phyloP scores from a whole-genome alignment of 306 rosid genomes.

The Rubus parviflorus region DNA sequence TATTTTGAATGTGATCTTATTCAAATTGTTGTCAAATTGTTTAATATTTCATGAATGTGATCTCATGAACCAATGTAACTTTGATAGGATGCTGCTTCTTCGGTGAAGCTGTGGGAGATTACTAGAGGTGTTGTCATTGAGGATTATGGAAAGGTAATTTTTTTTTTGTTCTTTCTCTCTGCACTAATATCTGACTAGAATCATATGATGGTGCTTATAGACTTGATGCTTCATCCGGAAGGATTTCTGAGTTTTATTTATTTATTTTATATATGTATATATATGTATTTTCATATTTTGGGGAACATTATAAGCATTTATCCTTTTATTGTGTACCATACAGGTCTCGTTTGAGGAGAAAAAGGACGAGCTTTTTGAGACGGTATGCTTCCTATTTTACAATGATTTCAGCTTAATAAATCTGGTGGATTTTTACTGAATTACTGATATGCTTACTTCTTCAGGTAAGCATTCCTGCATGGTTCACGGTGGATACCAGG shows the following conservation, averaged over 20 bases:
- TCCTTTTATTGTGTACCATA: constrained; percentile 35
- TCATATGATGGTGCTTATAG: constrained; percentile 22
- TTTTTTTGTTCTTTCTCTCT: constrained; percentile 20
- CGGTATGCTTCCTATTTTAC: constrained; percentile 50
- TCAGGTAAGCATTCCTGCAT: constrained; percentile 96
- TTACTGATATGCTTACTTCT: constrained; percentile 30
- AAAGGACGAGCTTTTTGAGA: constrained; percentile 92
- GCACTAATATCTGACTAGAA: constrained; percentile 18
- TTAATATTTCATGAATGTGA: neutral
- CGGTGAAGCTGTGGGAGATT: constrained; percentile 98
- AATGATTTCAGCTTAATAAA: constrained; percentile 22
- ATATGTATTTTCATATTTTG: constrained; percentile 8
- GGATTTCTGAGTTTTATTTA: neutral
- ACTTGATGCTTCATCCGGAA: constrained; percentile 23
- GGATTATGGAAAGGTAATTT: constrained; percentile 87
- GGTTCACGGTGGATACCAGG: constrained; percentile 98
- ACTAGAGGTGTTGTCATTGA: constrained; percentile 82
- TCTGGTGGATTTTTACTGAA: constrained; percentile 22
- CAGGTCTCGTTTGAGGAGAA: constrained; percentile 91
- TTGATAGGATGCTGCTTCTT: constrained; percentile 81
- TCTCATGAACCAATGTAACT: constrained; percentile 27
- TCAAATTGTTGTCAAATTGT: too few species aligned
- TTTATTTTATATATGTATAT: constrained; percentile 12
- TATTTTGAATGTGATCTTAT: neutral
- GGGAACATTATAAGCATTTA: constrained; percentile 16